Conservation (phyloP, 2,329 filamentous ascomycete species). For the Didymella glomerata region DNA sequence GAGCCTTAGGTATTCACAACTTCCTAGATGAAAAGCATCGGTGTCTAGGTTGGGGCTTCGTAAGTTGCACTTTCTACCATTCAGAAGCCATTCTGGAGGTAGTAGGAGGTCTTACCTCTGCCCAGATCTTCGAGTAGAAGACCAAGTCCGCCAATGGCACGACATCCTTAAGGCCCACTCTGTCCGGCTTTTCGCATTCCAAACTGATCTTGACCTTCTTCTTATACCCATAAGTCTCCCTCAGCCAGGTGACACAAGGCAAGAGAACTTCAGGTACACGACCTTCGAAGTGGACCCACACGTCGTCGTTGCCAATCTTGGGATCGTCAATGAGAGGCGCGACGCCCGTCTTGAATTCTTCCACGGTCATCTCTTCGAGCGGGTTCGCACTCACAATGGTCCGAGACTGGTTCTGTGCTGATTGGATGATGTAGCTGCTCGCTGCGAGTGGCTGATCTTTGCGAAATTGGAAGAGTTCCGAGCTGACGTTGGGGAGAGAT, state of each 20-base stretch:
- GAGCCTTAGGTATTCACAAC: neutral
- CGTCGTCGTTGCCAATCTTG: constrained; percentile 6
- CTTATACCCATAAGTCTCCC: constrained; percentile 45
- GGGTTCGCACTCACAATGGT: constrained; percentile 76
- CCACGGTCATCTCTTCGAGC: constrained; percentile 71
- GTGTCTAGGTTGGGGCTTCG: neutral
- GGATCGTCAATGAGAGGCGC: constrained; percentile 44
- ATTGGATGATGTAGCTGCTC: constrained; percentile 75
- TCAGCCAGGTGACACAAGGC: constrained; percentile 66
- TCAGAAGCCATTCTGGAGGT: neutral
- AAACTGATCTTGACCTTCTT: constrained; percentile 67
- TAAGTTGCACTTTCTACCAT: neutral
- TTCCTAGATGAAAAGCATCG: neutral
- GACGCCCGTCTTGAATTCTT: constrained; percentile 65
- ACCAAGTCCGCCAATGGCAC: constrained; percentile 72
- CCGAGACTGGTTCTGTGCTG: constrained; percentile 65
- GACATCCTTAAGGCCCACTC: constrained; percentile 66
- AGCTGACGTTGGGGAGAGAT: constrained; percentile 61
- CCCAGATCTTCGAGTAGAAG: constrained; percentile 78
- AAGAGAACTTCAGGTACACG: constrained; percentile 69
- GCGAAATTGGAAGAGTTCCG: constrained; percentile 44
- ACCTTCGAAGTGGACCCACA: constrained; percentile 80
- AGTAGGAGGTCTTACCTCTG: constrained; percentile 54
- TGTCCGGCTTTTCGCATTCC: constrained; percentile 74
- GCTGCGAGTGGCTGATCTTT: constrained; percentile 64